Percentiles rank a stretch among this genome's conserved stretches.
Conservation (phyloP, 2,329 filamentous ascomycete genomes). For the Phialophora expanda region DNA sequence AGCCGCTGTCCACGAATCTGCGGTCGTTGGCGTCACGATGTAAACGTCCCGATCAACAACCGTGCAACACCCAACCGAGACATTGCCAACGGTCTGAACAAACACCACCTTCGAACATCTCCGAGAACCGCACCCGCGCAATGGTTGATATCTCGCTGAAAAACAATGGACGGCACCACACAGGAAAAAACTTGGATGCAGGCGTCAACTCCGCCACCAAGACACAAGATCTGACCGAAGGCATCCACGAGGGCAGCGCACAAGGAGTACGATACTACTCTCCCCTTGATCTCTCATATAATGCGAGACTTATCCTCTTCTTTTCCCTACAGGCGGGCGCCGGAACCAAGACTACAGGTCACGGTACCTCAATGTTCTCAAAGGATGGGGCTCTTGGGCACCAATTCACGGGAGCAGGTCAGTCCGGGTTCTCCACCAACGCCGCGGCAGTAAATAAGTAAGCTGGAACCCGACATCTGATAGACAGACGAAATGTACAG, state of each 20-base stretch:
- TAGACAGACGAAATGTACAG: background rate
- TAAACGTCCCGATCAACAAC: background rate
- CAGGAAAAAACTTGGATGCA: background rate
- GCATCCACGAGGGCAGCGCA: background rate
- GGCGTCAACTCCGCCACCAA: background rate
- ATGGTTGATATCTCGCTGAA: background rate
- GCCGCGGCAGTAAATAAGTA: background rate
- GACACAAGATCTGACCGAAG: background rate
- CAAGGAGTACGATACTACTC: background rate
- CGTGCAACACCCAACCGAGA: background rate
- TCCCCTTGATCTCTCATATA: background rate
- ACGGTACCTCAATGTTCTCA: background rate
- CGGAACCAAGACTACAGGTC: background rate
- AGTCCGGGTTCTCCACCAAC: background rate
- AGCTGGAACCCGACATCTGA: background rate
- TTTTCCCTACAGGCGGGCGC: background rate
- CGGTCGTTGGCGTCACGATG: background rate
- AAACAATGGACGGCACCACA: background rate
- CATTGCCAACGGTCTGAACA: background rate
- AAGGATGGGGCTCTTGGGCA: background rate
- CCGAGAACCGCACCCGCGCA: background rate
- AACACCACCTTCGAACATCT: background rate
- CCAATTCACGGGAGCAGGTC: background rate
- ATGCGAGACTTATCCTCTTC: background rate
- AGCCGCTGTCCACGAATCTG: background rate